These are phyloP conservation scores for Populus euphratica DNA, from an alignment of 345 rosid species.

Conservation along the genomic window DNA sequence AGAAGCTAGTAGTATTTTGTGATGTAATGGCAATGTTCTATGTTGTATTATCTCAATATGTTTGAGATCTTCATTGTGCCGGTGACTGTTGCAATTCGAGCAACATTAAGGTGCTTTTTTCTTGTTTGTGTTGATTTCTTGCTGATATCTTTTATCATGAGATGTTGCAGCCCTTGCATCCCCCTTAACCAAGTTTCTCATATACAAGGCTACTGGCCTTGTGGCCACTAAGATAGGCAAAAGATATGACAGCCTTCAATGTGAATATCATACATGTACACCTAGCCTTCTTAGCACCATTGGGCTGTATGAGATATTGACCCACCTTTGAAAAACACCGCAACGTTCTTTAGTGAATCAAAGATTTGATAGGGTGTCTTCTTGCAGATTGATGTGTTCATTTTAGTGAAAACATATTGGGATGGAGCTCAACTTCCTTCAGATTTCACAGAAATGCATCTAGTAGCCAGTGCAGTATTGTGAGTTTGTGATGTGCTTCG, in stretches of 20 bases:
- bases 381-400: slow-evolving; percentile 14
- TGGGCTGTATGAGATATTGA: not conserved
- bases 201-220: not conserved
- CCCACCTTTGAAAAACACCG: not conserved
- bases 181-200: not conserved
- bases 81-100: not conserved
- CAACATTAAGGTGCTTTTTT: too few relatives aligned
- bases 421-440: not conserved
- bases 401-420: not conserved
- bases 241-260: slow-evolving; percentile 16
- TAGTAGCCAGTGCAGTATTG: not conserved
- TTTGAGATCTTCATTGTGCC: not conserved
- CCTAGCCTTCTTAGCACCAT: not conserved
- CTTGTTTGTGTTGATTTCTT: not conserved
- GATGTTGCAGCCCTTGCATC: not conserved
- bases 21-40: too few relatives aligned
- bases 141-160: not conserved
- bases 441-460: not conserved
- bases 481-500: not conserved
- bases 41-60: too few relatives aligned
- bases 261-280: not conserved
- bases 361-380: slow-evolving; percentile 10
- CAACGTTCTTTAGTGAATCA: not conserved
- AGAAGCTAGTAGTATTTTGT: too few relatives aligned
- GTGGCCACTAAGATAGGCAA: not conserved